These are phyloP conservation scores for Blastomyces emzantsi DNA, from an alignment of 2,329 filamentous ascomycete genomes.

Conservation along the genomic window DNA sequence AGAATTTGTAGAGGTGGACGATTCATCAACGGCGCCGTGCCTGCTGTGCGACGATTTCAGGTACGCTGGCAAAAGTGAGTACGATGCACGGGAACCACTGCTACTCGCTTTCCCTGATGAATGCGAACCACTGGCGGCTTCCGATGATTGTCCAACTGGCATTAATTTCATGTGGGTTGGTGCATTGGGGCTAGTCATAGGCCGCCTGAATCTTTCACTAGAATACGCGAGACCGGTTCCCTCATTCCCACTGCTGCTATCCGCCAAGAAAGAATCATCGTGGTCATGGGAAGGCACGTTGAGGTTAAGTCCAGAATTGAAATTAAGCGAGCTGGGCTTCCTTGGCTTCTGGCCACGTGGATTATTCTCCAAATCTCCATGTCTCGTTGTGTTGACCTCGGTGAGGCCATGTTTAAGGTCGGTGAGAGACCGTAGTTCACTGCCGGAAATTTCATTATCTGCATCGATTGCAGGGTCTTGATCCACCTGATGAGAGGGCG, in stretches of 20 bases:
- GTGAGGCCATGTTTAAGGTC: too few relatives aligned
- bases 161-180: constrained; percentile 11
- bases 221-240: constrained; percentile 16
- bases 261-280: constrained; percentile 28
- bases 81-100: not conserved
- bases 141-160: constrained; percentile 3
- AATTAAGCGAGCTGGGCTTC: constrained; percentile 3
- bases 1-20: constrained; percentile 1
- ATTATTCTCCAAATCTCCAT: not conserved
- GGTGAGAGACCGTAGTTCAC: constrained; percentile 16
- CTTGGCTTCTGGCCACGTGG: not conserved
- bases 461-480: constrained; percentile 12
- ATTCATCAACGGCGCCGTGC: not conserved
- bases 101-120: not conserved
- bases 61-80: not conserved
- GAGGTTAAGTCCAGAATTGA: constrained; percentile 25
- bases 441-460: constrained; percentile 20
- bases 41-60: not conserved
- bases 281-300: constrained; percentile 19
- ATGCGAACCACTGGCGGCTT: not conserved
- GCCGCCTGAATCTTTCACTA: constrained; percentile 15
- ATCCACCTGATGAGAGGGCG: constrained; percentile 13
- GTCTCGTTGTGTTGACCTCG: not conserved
- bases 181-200: constrained; percentile 20
- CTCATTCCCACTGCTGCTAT: constrained; percentile 29